A percentile compares a stretch with the other conserved stretches of the same genome.
These are phyloP conservation scores for Aspergillaceae sp. DNA, from an alignment of 2,329 filamentous ascomycete species.

Conservation along the genomic window DNA sequence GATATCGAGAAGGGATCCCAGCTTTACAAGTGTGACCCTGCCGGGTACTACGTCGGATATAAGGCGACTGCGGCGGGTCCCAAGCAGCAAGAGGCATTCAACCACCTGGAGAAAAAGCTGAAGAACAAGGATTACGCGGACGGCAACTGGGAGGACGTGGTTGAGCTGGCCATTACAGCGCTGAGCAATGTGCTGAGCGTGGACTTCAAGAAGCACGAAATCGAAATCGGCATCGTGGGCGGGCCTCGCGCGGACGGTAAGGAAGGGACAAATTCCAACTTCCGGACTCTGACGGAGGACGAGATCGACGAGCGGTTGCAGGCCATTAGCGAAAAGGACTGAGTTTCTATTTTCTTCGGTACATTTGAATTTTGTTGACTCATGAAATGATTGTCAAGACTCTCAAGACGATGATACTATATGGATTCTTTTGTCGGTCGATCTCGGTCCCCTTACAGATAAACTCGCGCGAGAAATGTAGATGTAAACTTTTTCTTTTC, in stretches of 20 bases:
- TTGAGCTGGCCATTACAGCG: slow-evolving; percentile 91
- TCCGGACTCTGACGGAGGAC: slow-evolving; percentile 86
- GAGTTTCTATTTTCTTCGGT: slow-evolving; percentile 25
- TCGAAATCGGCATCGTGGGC: slow-evolving; percentile 95
- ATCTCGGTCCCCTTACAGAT: slow-evolving; percentile 3
- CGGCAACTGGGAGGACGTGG: slow-evolving; percentile 92
- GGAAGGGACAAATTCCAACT: slow-evolving; percentile 68
- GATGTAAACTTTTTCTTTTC: background rate
- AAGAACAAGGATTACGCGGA: slow-evolving; percentile 96
- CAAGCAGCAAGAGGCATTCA: slow-evolving; percentile 97
- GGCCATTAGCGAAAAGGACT: slow-evolving; percentile 98
- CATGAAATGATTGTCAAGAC: slow-evolving; percentile 7
- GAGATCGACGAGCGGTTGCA: slow-evolving; percentile 98
- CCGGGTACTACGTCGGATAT: slow-evolving; percentile 97
- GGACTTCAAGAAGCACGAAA: slow-evolving; percentile 98
- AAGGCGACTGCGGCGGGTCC: slow-evolving; percentile 95
- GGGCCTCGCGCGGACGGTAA: slow-evolving; percentile 73
- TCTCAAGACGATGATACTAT: slow-evolving; percentile 13
- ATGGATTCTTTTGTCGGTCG: slow-evolving; percentile 9
- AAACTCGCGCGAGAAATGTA: background rate
- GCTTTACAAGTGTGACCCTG: slow-evolving; percentile 96
- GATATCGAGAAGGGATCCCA: slow-evolving; percentile 89
- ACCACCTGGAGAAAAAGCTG: slow-evolving; percentile 98
- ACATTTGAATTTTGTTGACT: slow-evolving; percentile 2
- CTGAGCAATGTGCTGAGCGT: slow-evolving; percentile 95